Base-by-base conservation (phyloP, 768 basidiomycete species). In the Psilocybe cubensis region DNA sequence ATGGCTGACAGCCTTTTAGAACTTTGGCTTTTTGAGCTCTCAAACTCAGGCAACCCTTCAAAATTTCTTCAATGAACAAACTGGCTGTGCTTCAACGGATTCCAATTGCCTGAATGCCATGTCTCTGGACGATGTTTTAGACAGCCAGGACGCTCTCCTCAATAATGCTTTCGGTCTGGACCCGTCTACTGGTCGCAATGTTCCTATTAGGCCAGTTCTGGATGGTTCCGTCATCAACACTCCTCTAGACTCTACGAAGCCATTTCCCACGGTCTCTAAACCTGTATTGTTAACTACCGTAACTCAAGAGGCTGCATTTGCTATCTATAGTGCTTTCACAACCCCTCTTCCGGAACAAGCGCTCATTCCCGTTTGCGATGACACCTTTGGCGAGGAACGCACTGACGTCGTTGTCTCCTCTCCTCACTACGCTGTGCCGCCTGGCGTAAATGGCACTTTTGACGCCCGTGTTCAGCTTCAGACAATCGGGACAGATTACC, bases 281-380 rank as follows among this genome's bases (percentile, higher is more conserved):
- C 81, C 88, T 3, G 62, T 95, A 50, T 72, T 96, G 25, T 70
- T 94, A 48, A 85, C 92, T 5, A 89, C 83, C 14, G 87, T 89
- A 12, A 70, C 72, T 41, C 76, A 94, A 66, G 94, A 96, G 65
- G 92, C 87, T 0, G 91, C 81, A 2, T 71, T 73, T n/a, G 75
- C 83, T 25, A 86, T 91, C 62, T 86, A 83, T 65, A 58, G 67
- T 27, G 62, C 56, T 43, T 80, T 82, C 69, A 54, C 68, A 12
- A 57, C 66, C 24, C 68, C 78, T 12, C 54, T 90, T 18, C 69
- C 76, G 31, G 68, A 70, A 29, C 62, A 69, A 3, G 61, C 64
- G 17, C 86, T 84, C 62, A 56, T 64, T 12, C 57, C 51, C 7
- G 62, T 79, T 25, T 79, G 84, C 46, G 55, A 75, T 1, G 62